Evolutionary conservation across 306 rosid species (phyloP), one percentile per base, ranked within the genome.

Genomic region (Gillenia trifoliata): DNA sequence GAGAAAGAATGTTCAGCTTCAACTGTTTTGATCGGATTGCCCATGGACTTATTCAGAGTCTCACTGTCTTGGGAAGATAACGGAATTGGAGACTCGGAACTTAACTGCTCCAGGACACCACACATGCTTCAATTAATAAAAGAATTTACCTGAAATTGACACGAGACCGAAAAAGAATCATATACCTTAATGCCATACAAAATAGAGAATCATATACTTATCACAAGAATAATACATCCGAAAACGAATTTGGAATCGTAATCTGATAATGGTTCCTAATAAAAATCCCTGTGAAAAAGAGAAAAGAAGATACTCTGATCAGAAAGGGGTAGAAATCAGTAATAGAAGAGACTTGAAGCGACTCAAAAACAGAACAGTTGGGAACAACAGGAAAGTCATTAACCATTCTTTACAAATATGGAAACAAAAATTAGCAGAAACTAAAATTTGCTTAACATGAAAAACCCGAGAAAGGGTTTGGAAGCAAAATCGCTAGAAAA

Each of bases 41-140:
- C 15, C 77, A 40, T 73, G 64, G 29, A n/a, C 12, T 41, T 41
- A 34, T 50, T 17, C 29, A 41, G 3, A 34, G 68, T 31, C 66
- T 66, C 71, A 8, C 54, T 77, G 34, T 36, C 69, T 41, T 7
- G 30, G 30, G 17, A 10, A 61, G 38, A 20, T 25, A 12, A 12
- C 59, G 76, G 40, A 40, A 22, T 41, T 8, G 10, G 68, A 41
- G 57, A 16, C 52, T 28, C 3, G 0, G 43, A 28, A 41, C 41
- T 60, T 23, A 28, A 60, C 20, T 61, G 43, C 26, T 73, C n/a
- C 2, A 22, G 29, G 20, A 50, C 77, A 57, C 45, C 60, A 73
- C 43, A 57, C 76, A 72, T 72, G 76, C 31, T 72, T 72, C 55
- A 16, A n/a, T 59, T 26, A 40, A n/a, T 26, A n/a, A 26, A 68